phyloP scores from a whole-genome alignment of 2,329 filamentous ascomycete genomes.

The Ciborinia camelliae region DNA sequence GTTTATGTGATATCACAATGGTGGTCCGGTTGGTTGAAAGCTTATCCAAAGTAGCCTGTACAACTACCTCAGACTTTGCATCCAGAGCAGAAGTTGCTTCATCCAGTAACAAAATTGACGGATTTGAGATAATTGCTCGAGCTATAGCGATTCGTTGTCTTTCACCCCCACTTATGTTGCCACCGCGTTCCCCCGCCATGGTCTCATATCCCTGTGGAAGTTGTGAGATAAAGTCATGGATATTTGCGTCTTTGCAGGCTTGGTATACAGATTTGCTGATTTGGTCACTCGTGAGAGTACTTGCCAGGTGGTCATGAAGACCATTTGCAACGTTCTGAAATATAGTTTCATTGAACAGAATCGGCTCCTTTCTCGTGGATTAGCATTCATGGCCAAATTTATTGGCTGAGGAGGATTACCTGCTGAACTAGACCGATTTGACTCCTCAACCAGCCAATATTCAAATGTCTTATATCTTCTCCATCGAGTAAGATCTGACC shows the following conservation, averaged over 20 bases:
- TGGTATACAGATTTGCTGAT: background rate
- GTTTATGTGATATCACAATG: background rate
- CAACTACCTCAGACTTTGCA: conserved; percentile 70
- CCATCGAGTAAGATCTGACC: conserved; percentile 7
- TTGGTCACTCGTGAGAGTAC: background rate
- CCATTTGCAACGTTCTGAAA: background rate
- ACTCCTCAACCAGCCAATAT: background rate
- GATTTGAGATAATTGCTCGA: conserved; percentile 80
- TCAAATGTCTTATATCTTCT: background rate
- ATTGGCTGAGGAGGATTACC: background rate
- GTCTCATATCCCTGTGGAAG: conserved; percentile 7
- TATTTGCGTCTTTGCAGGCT: conserved; percentile 5
- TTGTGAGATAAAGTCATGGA: background rate
- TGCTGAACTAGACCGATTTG: conserved; percentile 6
- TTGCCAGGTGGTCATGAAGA: background rate
- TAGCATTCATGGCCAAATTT: background rate
- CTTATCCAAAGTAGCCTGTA: conserved; percentile 62
- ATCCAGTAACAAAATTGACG: conserved; percentile 76
- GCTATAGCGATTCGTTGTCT: conserved; percentile 89
- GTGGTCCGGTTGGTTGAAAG: conserved; percentile 37
- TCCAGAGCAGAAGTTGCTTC: conserved; percentile 76
- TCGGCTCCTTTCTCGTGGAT: background rate
- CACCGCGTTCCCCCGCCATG: conserved; percentile 73
- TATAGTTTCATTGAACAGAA: conserved; percentile 1
- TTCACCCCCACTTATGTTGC: conserved; percentile 79